These are phyloP conservation scores for Tylopilus vinaceipallidus DNA, from an alignment of 768 basidiomycete species.

Conservation along the genomic window DNA sequence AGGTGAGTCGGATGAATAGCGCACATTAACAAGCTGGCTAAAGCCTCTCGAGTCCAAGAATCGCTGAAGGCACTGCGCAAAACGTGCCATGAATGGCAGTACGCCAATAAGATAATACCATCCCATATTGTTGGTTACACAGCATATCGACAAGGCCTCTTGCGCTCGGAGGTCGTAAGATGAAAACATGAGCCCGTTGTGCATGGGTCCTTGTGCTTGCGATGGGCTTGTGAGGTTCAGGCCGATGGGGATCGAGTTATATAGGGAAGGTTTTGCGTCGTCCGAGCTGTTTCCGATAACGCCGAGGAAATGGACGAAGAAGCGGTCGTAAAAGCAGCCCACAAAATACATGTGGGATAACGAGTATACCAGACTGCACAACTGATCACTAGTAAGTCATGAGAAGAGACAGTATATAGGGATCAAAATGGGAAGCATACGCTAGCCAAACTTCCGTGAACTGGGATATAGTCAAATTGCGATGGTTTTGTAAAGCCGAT, in stretches of 20 bases:
- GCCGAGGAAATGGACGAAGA: neutral
- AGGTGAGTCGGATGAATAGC: neutral
- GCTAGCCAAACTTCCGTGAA: slow-evolving; percentile 90
- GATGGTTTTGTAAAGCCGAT: neutral
- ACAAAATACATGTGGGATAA: slow-evolving; percentile 70
- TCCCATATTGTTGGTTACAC: slow-evolving; percentile 52
- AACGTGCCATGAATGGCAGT: slow-evolving; percentile 71
- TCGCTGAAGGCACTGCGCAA: slow-evolving; percentile 85
- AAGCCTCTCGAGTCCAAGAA: slow-evolving; percentile 70
- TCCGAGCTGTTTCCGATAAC: neutral
- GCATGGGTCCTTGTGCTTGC: neutral
- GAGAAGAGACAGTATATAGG: neutral
- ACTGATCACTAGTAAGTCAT: slow-evolving; percentile 58
- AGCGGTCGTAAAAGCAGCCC: slow-evolving; percentile 61
- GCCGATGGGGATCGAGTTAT: neutral
- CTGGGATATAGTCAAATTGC: slow-evolving; percentile 37
- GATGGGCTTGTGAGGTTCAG: neutral
- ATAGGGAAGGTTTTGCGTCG: no score
- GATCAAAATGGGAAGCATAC: slow-evolving; percentile 35
- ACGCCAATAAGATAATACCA: slow-evolving; percentile 54
- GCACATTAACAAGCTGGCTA: slow-evolving; percentile 86
- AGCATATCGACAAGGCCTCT: slow-evolving; percentile 41
- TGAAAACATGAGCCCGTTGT: neutral
- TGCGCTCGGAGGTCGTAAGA: slow-evolving; percentile 37
- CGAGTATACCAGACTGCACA: slow-evolving; percentile 74